phyloP scores from a whole-genome alignment of 768 basidiomycete genomes.

The Ramaria sp. region DNA sequence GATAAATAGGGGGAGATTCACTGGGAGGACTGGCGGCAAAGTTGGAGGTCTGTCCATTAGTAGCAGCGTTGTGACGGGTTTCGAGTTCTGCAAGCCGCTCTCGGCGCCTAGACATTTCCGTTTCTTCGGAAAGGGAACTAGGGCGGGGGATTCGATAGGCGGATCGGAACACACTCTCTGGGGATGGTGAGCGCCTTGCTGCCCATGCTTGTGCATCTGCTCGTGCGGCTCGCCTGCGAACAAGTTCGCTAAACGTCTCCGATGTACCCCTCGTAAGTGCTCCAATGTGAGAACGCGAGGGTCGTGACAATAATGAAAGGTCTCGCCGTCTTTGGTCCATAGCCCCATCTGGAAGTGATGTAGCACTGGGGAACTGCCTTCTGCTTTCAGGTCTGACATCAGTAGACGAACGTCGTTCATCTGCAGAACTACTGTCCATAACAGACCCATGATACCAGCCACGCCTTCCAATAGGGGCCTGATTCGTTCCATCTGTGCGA shows the following conservation, averaged over 20 bases:
- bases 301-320: background rate
- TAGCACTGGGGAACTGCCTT: no score
- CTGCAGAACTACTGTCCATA: background rate
- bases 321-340: background rate
- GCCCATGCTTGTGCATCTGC: slow-evolving; percentile 3
- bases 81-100: background rate
- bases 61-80: background rate
- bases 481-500: background rate
- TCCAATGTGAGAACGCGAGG: background rate
- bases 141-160: background rate
- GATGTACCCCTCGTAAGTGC: background rate
- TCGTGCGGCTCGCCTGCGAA: slow-evolving; percentile 4
- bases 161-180: background rate
- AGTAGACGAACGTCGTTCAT: background rate
- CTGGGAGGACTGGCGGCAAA: background rate
- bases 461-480: background rate
- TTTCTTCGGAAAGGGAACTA: background rate
- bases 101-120: background rate
- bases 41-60: background rate
- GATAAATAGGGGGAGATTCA: background rate
- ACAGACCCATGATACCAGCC: background rate
- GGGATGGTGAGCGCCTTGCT: background rate
- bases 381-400: no score
- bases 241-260: slow-evolving; percentile 5
- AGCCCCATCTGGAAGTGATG: background rate